These are phyloP conservation scores for Epithemia pelagica DNA, from an alignment of 108 stramenopile species.

Conservation along the genomic window DNA sequence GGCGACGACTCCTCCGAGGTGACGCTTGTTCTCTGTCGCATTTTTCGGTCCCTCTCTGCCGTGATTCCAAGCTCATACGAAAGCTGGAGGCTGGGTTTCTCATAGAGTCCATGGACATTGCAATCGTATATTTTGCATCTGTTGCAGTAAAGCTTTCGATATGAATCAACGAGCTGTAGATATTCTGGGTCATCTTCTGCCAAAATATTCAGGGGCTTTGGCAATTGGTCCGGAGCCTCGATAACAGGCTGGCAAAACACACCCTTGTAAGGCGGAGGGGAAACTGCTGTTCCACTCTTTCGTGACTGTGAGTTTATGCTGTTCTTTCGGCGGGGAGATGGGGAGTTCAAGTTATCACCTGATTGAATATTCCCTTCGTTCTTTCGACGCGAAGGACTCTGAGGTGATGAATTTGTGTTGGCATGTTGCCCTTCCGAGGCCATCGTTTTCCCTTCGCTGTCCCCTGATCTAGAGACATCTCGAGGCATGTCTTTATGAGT, in stretches of 20 bases:
- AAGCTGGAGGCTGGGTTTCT: background rate
- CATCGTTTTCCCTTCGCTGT: background rate
- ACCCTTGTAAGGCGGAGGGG: background rate
- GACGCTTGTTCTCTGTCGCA: background rate
- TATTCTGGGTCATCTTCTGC: constrained; percentile 1
- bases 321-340: background rate
- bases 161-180: constrained; percentile 2
- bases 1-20: background rate
- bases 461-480: too few species aligned
- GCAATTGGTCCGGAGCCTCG: background rate
- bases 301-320: background rate
- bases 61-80: background rate
- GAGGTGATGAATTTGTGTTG: background rate
- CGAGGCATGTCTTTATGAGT: background rate
- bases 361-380: background rate
- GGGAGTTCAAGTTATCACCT: background rate
- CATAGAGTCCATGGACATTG: background rate
- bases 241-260: background rate
- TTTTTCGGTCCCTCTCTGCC: background rate
- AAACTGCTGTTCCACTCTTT: background rate
- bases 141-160: constrained; percentile 4
- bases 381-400: background rate
- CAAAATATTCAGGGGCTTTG: background rate
- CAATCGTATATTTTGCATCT: constrained; percentile 9
- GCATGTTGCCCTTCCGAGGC: background rate